phyloP scores from a whole-genome alignment of 208 protist species.

The Acanthamoeba castellanii region DNA sequence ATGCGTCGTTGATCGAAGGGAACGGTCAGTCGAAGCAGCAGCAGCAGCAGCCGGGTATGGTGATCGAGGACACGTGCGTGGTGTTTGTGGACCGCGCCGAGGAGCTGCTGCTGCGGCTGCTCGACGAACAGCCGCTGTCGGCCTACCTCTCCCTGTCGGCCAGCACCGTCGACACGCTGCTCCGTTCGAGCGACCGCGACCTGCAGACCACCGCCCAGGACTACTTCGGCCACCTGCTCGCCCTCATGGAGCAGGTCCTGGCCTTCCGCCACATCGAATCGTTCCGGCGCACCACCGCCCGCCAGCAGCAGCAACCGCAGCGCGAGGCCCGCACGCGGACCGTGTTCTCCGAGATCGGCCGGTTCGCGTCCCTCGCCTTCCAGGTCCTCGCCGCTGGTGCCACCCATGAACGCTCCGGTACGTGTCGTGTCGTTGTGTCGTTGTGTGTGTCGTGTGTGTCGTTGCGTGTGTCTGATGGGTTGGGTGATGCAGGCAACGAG shows the following conservation, averaged over 20 bases:
- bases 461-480: background rate
- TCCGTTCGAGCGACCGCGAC: background rate
- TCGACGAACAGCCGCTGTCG: slow-evolving; percentile 42
- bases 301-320: background rate
- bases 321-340: background rate
- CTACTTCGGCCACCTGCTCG: slow-evolving; percentile 47
- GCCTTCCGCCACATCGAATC: slow-evolving; percentile 41
- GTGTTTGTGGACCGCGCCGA: slow-evolving; percentile 56
- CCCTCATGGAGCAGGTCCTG: slow-evolving; percentile 17
- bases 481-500: background rate
- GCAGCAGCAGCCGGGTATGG: background rate
- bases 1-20: slow-evolving; percentile 43
- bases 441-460: background rate
- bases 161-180: slow-evolving; percentile 40
- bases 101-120: slow-evolving; percentile 34
- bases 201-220: slow-evolving; percentile 26
- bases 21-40: slow-evolving; percentile 1
- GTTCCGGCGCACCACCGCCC: background rate
- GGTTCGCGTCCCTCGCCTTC: slow-evolving; percentile 47
- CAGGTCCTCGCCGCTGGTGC: background rate
- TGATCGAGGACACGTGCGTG: slow-evolving; percentile 1
- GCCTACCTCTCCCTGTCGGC: slow-evolving; percentile 47
- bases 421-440: background rate
- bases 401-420: background rate
- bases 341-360: slow-evolving; percentile 33